Base-by-base conservation (phyloP, 352 stramenopile genomes). In the Elongisporangium prolatum region DNA sequence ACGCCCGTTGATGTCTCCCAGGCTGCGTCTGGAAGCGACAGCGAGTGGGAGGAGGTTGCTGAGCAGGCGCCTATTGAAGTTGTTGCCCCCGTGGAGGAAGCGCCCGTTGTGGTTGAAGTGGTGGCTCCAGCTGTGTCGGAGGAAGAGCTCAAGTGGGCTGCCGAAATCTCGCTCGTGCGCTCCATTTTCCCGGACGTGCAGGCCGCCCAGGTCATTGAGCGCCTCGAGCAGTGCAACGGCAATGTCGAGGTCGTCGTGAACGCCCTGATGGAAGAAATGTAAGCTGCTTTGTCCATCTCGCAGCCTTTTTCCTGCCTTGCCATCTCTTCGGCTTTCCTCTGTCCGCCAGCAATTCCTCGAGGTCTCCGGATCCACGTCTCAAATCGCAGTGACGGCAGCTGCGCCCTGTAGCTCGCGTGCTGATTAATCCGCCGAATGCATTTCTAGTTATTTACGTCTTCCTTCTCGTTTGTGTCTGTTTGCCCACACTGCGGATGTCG, bases 211-310 rank as follows among this genome's bases (percentile, higher is more conserved):
- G 63, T 81, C 25, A 77, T 92, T 53, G 77, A 88, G 52, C 74
- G 74, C 57, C 71, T 95, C 48, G 84, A 93, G 77, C 75, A 86
- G 60, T 82, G 73, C 70, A 86, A 90, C 51, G 86, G 86, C 67
- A 88, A 95, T 57, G 80, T 95, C 48, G 67, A 91, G 60, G 71
- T 93, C 11, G 86, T 91, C 47, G 21, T 95, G 20, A 92, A 95
- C 73, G 69, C 78, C 47, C 52, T 95, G 25, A 91, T 93, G 81
- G 84, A 91, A 56, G 75, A 86, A 61, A 78, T 84, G 75, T 89
- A 89, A 77, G 71, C 62, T 44, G 34, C 34, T 44, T 44, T 44
- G 34, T 44, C 34, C 4, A 17, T 44, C 34, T 44, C 34, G 34
- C 34, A 44, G 34, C 34, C 2, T 14, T 44, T 38, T 40, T 9